Evolutionary conservation across 352 stramenopile species (phyloP), one percentile per base, ranked within the genome.

Genomic region (Globisporangium echinulatum): DNA sequence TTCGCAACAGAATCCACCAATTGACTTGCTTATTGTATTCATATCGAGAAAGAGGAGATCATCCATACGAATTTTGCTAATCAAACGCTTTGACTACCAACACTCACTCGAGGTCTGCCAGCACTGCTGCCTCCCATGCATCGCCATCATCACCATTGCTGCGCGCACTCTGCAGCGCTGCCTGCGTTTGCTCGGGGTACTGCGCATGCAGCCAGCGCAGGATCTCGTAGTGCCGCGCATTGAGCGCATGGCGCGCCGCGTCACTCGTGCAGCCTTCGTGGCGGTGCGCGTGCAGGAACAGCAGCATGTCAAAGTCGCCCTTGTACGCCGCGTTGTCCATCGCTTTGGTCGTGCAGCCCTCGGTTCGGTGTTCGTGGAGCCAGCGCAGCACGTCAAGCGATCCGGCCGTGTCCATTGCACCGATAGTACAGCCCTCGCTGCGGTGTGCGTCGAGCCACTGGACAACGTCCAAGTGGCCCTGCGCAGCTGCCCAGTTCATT

Each of bases 271-370:
- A 62, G 40, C 57, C 57, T 11, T 62, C 57, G 2, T 13, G 19
- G 0, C 57, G 49, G 25, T 73, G 38, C 39, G 11, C 53, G 56
- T 71, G 63, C 46, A 73, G 46, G 39, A 64, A 73, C 2, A 51
- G 43, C 10, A 73, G 56, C 36, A 73, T 60, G 36, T 73, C 56
- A 37, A 68, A 63, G 55, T 66, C 53, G 13, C 67, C 60, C 37
- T 68, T 71, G 19, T 59, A 62, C 10, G 46, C 59, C 9, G 63
- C 63, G 36, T 68, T 65, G 51, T 73, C 67, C 63, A 73, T 70
- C 11, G 67, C 67, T 14, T 57, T 61, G 7, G 49, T n/a, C 7
- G 63, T 71, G 40, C 56, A 64, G 7, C 61, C 65, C 42, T 69
- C 65, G 7, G 4, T 58, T 0, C 65, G 61, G 40, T 66, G 33